A percentile compares a stretch with the other conserved stretches of the same genome.
Conservation (phyloP, 1,284 basidiomycete species). For the Leccinum brunneo-olivaceum region DNA sequence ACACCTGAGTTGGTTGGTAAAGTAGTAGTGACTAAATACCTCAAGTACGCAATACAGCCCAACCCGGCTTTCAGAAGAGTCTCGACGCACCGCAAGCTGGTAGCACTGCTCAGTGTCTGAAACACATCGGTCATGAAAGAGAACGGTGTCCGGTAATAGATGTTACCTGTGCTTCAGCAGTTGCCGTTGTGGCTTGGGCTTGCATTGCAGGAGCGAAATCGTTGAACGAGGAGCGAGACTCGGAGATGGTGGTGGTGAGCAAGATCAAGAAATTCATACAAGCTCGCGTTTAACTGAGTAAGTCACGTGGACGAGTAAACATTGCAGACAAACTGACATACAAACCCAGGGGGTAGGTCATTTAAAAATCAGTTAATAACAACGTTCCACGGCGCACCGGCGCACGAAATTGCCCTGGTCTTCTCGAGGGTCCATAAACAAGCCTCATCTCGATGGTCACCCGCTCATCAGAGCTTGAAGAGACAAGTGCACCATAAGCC, state of each 20-base stretch:
- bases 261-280: slow-evolving; percentile 7
- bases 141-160: neutral
- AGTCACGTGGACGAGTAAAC: slow-evolving; percentile 19
- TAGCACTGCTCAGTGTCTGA: slow-evolving; percentile 47
- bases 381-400: neutral
- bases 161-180: slow-evolving; percentile 27
- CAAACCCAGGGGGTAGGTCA: no score
- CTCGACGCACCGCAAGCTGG: slow-evolving; percentile 62
- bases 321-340: no score
- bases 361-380: neutral
- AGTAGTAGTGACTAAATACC: slow-evolving; percentile 34
- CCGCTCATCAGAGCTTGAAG: neutral
- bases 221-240: neutral
- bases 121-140: slow-evolving; percentile 6
- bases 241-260: neutral
- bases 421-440: neutral
- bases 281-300: slow-evolving; percentile 10
- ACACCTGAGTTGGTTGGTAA: slow-evolving; percentile 6
- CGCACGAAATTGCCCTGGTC: neutral
- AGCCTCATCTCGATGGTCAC: neutral
- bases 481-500: neutral
- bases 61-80: slow-evolving; percentile 67
- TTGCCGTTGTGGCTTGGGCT: slow-evolving; percentile 14
- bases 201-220: slow-evolving; percentile 20
- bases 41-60: slow-evolving; percentile 71